Percentiles rank a stretch among this genome's conserved stretches.
These are phyloP conservation scores for Clausena lansium DNA, from an alignment of 345 rosid genomes.

Conservation along the genomic window DNA sequence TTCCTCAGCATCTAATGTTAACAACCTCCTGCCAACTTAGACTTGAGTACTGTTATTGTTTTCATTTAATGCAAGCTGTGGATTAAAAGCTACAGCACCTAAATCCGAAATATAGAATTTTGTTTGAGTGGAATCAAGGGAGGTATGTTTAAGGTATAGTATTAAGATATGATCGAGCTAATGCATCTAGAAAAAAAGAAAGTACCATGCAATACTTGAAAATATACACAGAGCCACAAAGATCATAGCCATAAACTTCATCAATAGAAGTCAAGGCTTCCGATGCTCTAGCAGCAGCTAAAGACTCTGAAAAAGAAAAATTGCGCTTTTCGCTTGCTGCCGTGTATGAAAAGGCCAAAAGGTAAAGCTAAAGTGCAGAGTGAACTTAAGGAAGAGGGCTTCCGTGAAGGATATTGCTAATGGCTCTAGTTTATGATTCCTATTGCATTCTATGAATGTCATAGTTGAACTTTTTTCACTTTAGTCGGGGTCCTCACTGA, in stretches of 20 bases:
- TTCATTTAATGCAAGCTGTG: no score
- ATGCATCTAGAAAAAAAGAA: not conserved
- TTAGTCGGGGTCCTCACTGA: slow-evolving; percentile 14
- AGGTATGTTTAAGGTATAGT: not conserved
- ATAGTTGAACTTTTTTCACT: slow-evolving; percentile 24
- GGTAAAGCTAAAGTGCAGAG: slow-evolving; percentile 1
- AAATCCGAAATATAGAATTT: not conserved
- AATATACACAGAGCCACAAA: not conserved
- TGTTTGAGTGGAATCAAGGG: not conserved
- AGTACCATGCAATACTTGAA: not conserved
- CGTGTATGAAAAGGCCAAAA: slow-evolving; percentile 5
- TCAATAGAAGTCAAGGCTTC: not conserved
- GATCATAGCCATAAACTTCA: not conserved
- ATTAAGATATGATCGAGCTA: not conserved
- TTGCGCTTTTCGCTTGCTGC: slow-evolving; percentile 18
- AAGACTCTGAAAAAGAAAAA: not conserved
- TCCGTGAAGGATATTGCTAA: slow-evolving; percentile 8
- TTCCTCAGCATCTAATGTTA: no score
- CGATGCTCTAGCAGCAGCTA: not conserved
- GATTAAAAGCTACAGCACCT: no score
- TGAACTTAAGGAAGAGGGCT: not conserved
- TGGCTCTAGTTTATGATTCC: slow-evolving; percentile 17
- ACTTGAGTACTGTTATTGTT: no score
- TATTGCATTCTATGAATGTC: slow-evolving; percentile 14
- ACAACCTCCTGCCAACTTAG: no score